phyloP scores from a whole-genome alignment of 1,139 yeast genomes.

The Yamadazyma atlantica region DNA sequence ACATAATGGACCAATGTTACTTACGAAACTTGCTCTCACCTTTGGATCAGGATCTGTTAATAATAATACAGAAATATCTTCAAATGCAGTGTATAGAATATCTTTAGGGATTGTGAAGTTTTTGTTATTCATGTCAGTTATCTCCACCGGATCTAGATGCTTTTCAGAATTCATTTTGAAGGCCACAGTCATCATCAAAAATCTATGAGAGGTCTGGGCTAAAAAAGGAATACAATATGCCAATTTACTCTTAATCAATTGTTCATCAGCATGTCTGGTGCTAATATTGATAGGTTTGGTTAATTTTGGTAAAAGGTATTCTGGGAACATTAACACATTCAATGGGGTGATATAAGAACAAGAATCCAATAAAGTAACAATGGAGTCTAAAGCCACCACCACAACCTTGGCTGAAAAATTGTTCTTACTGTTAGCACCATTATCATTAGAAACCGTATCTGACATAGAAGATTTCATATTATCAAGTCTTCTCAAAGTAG shows the following conservation, averaged over 20 bases:
- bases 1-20: conserved; percentile 72
- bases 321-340: conserved; percentile 74
- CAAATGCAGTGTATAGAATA: conserved; percentile 48
- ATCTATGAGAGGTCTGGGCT: conserved; percentile 60
- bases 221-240: conserved; percentile 74
- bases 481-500: conserved; percentile 6
- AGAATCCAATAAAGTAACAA: conserved; percentile 61
- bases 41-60: conserved; percentile 67
- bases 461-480: neutral
- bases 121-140: conserved; percentile 10
- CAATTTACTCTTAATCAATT: conserved; percentile 58
- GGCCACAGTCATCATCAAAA: conserved; percentile 64
- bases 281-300: conserved; percentile 33
- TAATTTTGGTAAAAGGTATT: conserved; percentile 76
- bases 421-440: neutral
- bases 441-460: neutral
- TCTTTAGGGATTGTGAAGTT: conserved; percentile 24
- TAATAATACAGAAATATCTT: conserved; percentile 60
- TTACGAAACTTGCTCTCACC: conserved; percentile 70
- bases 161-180: conserved; percentile 28
- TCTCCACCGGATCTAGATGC: conserved; percentile 1
- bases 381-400: conserved; percentile 52
- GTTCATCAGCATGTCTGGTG: conserved; percentile 20
- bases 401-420: conserved; percentile 47
- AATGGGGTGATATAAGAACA: conserved; percentile 73